Base-by-base conservation (phyloP, 129 eudicot species). In the Lonicera japonica region DNA sequence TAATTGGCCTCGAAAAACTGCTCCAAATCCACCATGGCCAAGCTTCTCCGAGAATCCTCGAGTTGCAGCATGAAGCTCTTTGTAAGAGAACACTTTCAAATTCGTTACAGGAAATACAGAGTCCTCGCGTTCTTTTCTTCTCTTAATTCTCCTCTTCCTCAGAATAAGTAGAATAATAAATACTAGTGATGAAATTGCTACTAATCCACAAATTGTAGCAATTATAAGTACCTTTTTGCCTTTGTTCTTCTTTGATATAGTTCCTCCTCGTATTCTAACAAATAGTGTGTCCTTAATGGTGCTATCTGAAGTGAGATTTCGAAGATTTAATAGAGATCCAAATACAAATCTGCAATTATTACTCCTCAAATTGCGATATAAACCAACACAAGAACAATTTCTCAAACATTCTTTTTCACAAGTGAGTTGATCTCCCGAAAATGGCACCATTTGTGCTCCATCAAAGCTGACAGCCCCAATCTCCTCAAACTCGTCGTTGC, bases 1-100 rank as follows among this genome's bases (percentile, higher is more conserved):
- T 36, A 90, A 54, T 15, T 60, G 61, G 7, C 97, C 97, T 2
- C 59, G 75, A 50, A 86, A 90, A 11, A 90, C 97, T 4, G 85
- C 84, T 58, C 97, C 97, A 20, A 90, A 90, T 8, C 97, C 97
- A 17, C 97, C 97, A 56, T 90, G 97, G 0, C 97, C 97, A 8
- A 90, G 83, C 77, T 90, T 80, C 66, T 80, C 95, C 0, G 97
- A 84, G 68, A 90, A 90, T 6, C 97, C 94, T 40, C 68, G 79
- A 8, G 97, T 90, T 5, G 94, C 95, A 7, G 78, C 65, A 46
- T 87, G 83, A 64, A 90, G 95, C 86, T 87, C 97, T 56, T 90
- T 90, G 56, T 90, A 84, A 18, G 95, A 45, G 45, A 83, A 90
- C 2, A 90, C 90, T 75, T 71, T 90, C 57, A 90, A 68, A 71